A percentile compares a stretch with the other conserved stretches of the same genome.
These are phyloP conservation scores for Fusarium sp. DNA, from an alignment of 2,329 filamentous ascomycete genomes.

Conservation along the genomic window DNA sequence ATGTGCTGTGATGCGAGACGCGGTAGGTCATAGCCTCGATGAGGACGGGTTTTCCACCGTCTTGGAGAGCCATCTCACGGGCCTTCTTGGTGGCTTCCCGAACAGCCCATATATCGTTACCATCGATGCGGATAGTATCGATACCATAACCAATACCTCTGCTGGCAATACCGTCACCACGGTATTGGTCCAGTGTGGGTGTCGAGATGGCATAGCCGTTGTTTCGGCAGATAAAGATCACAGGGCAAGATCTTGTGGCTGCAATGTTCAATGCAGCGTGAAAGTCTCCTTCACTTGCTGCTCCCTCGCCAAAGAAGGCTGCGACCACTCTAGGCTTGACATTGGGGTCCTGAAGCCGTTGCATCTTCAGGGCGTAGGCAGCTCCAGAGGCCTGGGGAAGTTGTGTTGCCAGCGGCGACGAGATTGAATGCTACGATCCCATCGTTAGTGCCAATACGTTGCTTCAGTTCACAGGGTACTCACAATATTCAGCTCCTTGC, in stretches of 20 bases:
- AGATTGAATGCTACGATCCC: conserved; percentile 72
- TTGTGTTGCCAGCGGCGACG: conserved; percentile 85
- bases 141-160: conserved; percentile 92
- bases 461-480: conserved; percentile 44
- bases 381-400: conserved; percentile 88
- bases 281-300: conserved; percentile 90
- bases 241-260: conserved; percentile 84
- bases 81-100: conserved; percentile 80
- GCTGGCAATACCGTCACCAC: conserved; percentile 88
- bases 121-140: conserved; percentile 88
- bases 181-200: conserved; percentile 87
- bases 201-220: conserved; percentile 93
- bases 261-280: conserved; percentile 91
- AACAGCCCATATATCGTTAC: conserved; percentile 93
- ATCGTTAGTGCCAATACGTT: conserved; percentile 11
- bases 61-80: conserved; percentile 76
- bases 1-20: conserved; percentile 97
- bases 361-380: conserved; percentile 86
- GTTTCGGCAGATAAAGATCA: conserved; percentile 90
- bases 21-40: conserved; percentile 98
- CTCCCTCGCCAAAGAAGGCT: conserved; percentile 91
- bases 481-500: conserved; percentile 81
- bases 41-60: conserved; percentile 82
- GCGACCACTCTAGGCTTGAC: conserved; percentile 72
- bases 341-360: conserved; percentile 74